Base-by-base conservation (phyloP, 2,329 filamentous ascomycete species). In the Aspergillus quadricinctus region DNA sequence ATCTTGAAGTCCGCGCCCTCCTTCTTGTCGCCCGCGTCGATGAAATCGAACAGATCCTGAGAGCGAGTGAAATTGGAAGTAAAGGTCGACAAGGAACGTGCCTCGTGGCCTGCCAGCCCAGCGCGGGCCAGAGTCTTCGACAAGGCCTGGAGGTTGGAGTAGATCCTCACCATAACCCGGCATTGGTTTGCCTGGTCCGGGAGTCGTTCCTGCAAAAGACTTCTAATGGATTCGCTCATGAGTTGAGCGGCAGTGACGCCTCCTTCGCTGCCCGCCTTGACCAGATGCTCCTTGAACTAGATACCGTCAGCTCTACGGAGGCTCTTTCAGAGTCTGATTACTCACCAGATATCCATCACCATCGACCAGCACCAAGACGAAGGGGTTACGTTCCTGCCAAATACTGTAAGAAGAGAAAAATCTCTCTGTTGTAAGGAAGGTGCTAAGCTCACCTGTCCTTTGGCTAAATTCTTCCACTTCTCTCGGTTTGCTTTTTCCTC, bases 1-100 rank as follows among this genome's bases (percentile, higher is more conserved):
- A 88, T 77, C 67, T 88, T 88, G 65, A 81, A 82, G 62, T 83
- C 81, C 28, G 81, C 81, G 29, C 81, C 81, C 61, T 84, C 82
- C 63, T 86, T 85, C 37, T 82, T 77, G 59, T 83, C 81, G 9
- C 84, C 82, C 10, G 82, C 82, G 64, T 87, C 85, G 14, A 86
- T 75, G 63, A 84, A 86, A 61, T 87, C 84, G 57, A 83, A 84
- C 0, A 85, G 71, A 31, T 80, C 80, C 49, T 82, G 81, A 0
- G 81, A 79, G 14, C 81, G 74, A 48, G 81, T 85, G 65, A 87
- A 86, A 51, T 77, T 79, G 6, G 83, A 78, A 2, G 78, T 74
- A 57, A 87, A 86, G 0, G 81, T 75, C 0, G 81, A 74, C 3
- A 86, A 65, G 0, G 82, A 83, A 1, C 83, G 79, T 57, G 82